A percentile compares a stretch with the other conserved stretches of the same genome.
Evolutionary conservation across 2,329 filamentous ascomycete species (phyloP).

Genomic region (Botrytis galanthina): DNA sequence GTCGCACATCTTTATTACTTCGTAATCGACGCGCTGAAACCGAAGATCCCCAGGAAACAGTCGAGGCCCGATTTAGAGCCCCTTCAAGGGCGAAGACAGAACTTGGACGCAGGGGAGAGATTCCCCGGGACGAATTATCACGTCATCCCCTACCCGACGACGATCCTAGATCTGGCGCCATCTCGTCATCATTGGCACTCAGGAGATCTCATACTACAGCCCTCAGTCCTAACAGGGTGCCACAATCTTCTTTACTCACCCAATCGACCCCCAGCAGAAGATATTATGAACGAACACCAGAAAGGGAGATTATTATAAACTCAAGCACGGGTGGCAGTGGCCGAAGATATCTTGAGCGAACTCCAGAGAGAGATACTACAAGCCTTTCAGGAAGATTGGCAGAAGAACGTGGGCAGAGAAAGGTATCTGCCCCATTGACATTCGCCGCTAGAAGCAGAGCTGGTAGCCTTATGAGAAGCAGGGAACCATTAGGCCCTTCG

Average conservation of each 20-base stretch:
- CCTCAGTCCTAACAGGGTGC: conserved; percentile 54
- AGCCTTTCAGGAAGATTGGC: conserved; percentile 28
- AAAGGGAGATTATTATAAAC: conserved; percentile 21
- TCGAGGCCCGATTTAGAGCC: conserved; percentile 51
- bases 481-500: conserved; percentile 28
- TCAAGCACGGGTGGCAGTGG: conserved; percentile 23
- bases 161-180: neutral
- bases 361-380: conserved; percentile 37
- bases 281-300: conserved; percentile 19
- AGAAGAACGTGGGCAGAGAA: conserved; percentile 35
- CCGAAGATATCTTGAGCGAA: conserved; percentile 35
- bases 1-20: conserved; percentile 55
- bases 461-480: conserved; percentile 30
- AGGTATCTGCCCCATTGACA: conserved; percentile 31
- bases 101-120: conserved; percentile 41
- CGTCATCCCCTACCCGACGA: conserved; percentile 41
- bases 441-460: conserved; percentile 28
- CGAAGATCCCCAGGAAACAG: conserved; percentile 38
- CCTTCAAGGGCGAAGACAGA: conserved; percentile 61
- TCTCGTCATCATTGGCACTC: conserved; percentile 17
- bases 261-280: conserved; percentile 26
- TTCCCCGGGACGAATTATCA: conserved; percentile 43
- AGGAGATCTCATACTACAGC: conserved; percentile 40
- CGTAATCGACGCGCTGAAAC: conserved; percentile 35
- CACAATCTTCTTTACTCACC: conserved; percentile 49